These are phyloP conservation scores for Ogataea thermomethanolica DNA, from an alignment of 805 yeast genomes.

Conservation along the genomic window DNA sequence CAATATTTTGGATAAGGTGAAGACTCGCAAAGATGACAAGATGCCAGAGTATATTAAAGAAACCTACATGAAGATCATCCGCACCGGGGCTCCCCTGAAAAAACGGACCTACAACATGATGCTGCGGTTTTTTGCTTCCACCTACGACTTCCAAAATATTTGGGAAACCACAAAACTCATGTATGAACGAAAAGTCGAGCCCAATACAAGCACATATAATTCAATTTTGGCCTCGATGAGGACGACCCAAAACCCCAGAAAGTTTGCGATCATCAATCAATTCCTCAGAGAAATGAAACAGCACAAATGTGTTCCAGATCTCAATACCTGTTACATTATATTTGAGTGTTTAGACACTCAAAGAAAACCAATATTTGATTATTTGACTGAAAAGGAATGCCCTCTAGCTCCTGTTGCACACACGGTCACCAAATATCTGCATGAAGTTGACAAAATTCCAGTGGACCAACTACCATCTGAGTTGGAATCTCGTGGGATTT, in stretches of 20 bases:
- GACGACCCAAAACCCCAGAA: conserved; percentile 6
- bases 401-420: conserved; percentile 15
- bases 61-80: conserved; percentile 11
- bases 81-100: conserved; percentile 9
- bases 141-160: conserved; percentile 12
- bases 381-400: conserved; percentile 7
- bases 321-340: conserved; percentile 25
- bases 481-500: background rate
- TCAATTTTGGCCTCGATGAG: conserved; percentile 16
- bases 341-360: conserved; percentile 8
- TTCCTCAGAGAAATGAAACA: conserved; percentile 18
- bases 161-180: conserved; percentile 9
- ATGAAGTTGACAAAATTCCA: conserved; percentile 1
- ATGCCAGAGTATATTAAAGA: conserved; percentile 10
- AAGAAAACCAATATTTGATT: conserved; percentile 11
- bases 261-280: conserved; percentile 10
- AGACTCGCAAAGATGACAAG: conserved; percentile 11
- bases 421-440: conserved; percentile 9
- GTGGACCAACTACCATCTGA: conserved; percentile 6
- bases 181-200: conserved; percentile 7
- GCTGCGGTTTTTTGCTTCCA: conserved; percentile 12
- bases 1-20: conserved; percentile 4
- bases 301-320: conserved; percentile 15
- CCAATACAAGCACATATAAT: conserved; percentile 19
- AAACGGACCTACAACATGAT: conserved; percentile 19